Base-by-base conservation (phyloP, 1,284 basidiomycete species). In the Sporisorium iseilematis-ciliati region DNA sequence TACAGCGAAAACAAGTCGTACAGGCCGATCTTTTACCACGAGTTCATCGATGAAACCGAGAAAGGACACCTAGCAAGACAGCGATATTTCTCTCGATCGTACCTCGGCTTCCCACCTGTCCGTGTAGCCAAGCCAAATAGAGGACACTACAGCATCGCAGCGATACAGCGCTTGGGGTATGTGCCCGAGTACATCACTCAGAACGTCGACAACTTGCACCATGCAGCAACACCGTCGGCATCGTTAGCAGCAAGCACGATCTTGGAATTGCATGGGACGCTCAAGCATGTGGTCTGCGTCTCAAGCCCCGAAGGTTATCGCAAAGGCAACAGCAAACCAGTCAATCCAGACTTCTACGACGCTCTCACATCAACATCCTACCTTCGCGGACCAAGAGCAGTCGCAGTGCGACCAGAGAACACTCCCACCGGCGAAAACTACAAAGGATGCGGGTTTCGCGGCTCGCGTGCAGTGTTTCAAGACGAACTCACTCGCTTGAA, bases 181-280 rank as follows among this genome's bases (percentile, higher is more conserved):
- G 63, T 84, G 3, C 68, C 74, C 16, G 72, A 81, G 18, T 69
- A 74, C 45, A 85, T 85, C 56, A 85, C 84, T 2, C 71, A 82
- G 46, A 85, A 85, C 54, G 84, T 85, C 35, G 84, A 85, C 62
- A 75, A 69, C 18, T 62, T 85, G 21, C 84, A 85, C 58, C 82
- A 84, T 54, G 67, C 75, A 7, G 83, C 84, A 0, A 75, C 79
- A 38, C 75, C 72, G 0, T 74, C 68, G 7, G 57, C 78, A 4
- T 74, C 74, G 7, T 55, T 79, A 0, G 77, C 79, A 16, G 74
- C 74, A 0, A 55, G 65, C 20, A 67, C 75, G 1, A 85, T 84
- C n/a, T 56, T 84, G 18, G 84, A 85, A 56, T 69, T 85, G 31
- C 84, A 85, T 49, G 84, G 82, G 18, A 74, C 75, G 54, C 58